Percentiles rank a stretch among this genome's conserved stretches.
Evolutionary conservation across 768 basidiomycete genomes (phyloP).

Genomic region (Boletellus emodensis): DNA sequence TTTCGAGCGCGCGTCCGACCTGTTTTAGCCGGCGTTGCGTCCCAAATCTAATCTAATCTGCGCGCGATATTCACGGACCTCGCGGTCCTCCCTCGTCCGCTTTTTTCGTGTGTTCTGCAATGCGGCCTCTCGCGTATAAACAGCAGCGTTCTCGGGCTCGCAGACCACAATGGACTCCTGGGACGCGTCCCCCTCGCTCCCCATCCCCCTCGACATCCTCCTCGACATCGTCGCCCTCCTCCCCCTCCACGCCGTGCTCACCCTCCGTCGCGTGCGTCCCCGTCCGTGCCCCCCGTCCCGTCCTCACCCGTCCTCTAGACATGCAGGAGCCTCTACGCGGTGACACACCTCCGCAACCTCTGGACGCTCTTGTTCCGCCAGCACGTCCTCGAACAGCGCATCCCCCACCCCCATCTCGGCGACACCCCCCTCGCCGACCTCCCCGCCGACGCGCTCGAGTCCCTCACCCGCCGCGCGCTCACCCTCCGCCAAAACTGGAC

Average conservation of each 20-base stretch:
- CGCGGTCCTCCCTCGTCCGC: slow-evolving; percentile 11
- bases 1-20: no score
- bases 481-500: slow-evolving; percentile 49
- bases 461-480: slow-evolving; percentile 36
- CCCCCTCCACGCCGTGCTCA: slow-evolving; percentile 39
- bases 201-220: slow-evolving; percentile 44
- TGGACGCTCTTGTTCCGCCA: slow-evolving; percentile 46
- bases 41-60: slow-evolving; percentile 18
- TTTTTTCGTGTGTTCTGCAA: slow-evolving; percentile 16
- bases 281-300: background rate
- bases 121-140: background rate
- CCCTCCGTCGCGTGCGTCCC: slow-evolving; percentile 43
- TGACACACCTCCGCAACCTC: slow-evolving; percentile 45
- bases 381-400: slow-evolving; percentile 38
- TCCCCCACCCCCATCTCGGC: slow-evolving; percentile 46
- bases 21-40: background rate
- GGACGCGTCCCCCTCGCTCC: slow-evolving; percentile 7
- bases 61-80: slow-evolving; percentile 20
- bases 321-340: slow-evolving; percentile 38
- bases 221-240: slow-evolving; percentile 42
- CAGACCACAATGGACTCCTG: background rate
- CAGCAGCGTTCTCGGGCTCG: background rate
- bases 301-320: slow-evolving; percentile 34
- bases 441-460: slow-evolving; percentile 44
- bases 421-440: slow-evolving; percentile 27